These are phyloP conservation scores for Saururus chinensis DNA, from an alignment of 164 flowering plant species.

Conservation along the genomic window DNA sequence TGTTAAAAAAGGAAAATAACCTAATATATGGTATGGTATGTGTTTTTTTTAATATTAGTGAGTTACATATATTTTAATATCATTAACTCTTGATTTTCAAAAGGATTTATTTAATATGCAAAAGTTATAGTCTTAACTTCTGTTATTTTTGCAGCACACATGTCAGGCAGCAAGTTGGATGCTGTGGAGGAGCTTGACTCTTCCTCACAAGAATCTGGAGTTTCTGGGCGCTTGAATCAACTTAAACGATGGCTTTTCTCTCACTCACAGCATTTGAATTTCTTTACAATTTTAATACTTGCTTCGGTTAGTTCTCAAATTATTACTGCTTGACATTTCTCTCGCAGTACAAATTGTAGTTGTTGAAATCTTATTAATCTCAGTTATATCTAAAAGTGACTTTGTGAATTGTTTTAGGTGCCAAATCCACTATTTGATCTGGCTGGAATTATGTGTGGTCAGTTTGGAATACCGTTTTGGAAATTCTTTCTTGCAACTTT, in stretches of 20 bases:
- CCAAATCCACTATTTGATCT: slow-evolving; percentile 99
- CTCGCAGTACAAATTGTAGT: background rate
- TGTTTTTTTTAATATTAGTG: no score
- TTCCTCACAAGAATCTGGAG: slow-evolving; percentile 35
- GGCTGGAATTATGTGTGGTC: slow-evolving; percentile 99
- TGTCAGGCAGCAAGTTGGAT: slow-evolving; percentile 56
- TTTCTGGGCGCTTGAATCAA: slow-evolving; percentile 26
- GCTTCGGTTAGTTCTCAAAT: slow-evolving; percentile 69
- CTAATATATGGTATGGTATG: no score
- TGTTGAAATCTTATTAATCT: background rate
- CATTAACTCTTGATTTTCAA: no score
- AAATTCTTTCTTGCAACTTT: slow-evolving; percentile 82
- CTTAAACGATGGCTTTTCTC: slow-evolving; percentile 65
- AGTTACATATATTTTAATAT: no score
- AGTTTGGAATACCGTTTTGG: slow-evolving; percentile 96
- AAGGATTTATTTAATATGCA: no score
- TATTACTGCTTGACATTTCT: background rate
- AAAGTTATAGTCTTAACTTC: background rate
- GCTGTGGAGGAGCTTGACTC: slow-evolving; percentile 61
- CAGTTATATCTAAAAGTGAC: background rate
- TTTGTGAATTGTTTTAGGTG: slow-evolving; percentile 35
- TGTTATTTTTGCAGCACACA: slow-evolving; percentile 38
- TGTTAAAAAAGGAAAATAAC: no score
- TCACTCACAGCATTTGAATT: slow-evolving; percentile 82
- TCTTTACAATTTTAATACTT: slow-evolving; percentile 69